Base-by-base conservation (phyloP, 768 basidiomycete genomes). In the Pleurotus sapidus region DNA sequence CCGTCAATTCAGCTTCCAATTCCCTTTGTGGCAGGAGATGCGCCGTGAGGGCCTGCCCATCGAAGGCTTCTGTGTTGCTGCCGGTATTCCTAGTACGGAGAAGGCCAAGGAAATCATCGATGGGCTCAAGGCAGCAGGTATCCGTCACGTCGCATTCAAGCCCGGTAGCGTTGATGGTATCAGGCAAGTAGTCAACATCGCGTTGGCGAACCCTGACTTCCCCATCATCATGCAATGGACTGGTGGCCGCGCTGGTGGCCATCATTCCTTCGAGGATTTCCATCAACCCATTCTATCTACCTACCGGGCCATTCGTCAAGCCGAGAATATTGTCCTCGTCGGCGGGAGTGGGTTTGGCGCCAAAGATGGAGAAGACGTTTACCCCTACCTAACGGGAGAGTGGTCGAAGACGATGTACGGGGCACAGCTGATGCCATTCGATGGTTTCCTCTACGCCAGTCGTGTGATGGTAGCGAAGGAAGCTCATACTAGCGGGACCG, bases 391-490 rank as follows among this genome's bases (percentile, higher is more conserved):
- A 49, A 91, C 89, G 51, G 97, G 97, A 60, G 93, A 97, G 65
- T 98, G 97, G 97, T 91, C 93, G 2, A 82, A 86, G 55, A 77
- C 85, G 59, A 77, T 78, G 64, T 98, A 88, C 67, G 87, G 85
- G 57, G 79, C 88, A 48, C 93, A 98, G 72, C 89, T 91, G 11
- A 99, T 98, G 97, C 97, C 97, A 1, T 97, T 95, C 76, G 96
- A 98, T 63, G 97, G 96, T 49, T 95, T 96, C 79, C 80, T 99
- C 46, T 97, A 95, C 64, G 97, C 91, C 5, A 91, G 89, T 66
- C 90, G 97, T 55, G 94, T 98, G 69, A 98, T 99, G 96, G 94
- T 98, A 30, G 96, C 97, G 49, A 95, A 94, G 74, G 97, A 99
- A 72, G 94, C 96, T 3, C 96, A 98, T 71, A 98, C 97, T 0